These are phyloP conservation scores for Phaeotremella fagi DNA, from an alignment of 768 basidiomycete genomes.

Conservation along the genomic window DNA sequence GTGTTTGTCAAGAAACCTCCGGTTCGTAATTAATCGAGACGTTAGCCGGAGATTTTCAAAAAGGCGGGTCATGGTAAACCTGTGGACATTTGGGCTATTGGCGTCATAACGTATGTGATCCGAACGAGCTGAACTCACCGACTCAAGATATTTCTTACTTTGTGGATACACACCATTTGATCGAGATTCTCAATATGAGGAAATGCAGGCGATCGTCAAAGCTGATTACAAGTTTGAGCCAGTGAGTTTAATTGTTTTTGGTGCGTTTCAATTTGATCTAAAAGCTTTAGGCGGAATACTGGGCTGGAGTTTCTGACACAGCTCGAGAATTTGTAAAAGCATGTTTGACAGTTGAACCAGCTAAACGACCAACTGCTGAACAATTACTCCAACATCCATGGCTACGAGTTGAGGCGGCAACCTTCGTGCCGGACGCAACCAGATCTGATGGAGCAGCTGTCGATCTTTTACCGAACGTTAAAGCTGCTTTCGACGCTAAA, in stretches of 20 bases:
- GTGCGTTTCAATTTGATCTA: neutral
- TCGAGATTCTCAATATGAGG: conserved; percentile 67
- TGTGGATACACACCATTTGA: conserved; percentile 92
- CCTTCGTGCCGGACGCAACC: conserved; percentile 64
- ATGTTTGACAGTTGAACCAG: conserved; percentile 82
- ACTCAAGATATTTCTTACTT: conserved; percentile 71
- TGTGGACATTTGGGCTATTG: conserved; percentile 96
- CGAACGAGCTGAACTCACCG: neutral
- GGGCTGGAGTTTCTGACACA: conserved; percentile 46
- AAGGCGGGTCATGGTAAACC: conserved; percentile 94
- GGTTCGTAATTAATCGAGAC: too few relatives aligned
- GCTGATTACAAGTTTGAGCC: conserved; percentile 92
- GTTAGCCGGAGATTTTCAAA: conserved; percentile 94
- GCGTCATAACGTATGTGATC: conserved; percentile 70
- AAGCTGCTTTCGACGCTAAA: conserved; percentile 82
- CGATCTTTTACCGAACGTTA: conserved; percentile 82
- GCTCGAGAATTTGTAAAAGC: conserved; percentile 75
- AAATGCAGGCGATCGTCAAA: conserved; percentile 91
- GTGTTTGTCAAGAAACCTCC: too few relatives aligned
- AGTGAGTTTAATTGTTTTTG: conserved; percentile 39
- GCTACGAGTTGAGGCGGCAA: conserved; percentile 60
- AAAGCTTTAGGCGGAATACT: conserved; percentile 49
- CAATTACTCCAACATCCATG: conserved; percentile 71
- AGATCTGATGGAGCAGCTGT: conserved; percentile 56
- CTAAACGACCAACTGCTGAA: conserved; percentile 69